Evolutionary conservation across 345 rosid genomes (phyloP).

Genomic region (Geranium brycei): DNA sequence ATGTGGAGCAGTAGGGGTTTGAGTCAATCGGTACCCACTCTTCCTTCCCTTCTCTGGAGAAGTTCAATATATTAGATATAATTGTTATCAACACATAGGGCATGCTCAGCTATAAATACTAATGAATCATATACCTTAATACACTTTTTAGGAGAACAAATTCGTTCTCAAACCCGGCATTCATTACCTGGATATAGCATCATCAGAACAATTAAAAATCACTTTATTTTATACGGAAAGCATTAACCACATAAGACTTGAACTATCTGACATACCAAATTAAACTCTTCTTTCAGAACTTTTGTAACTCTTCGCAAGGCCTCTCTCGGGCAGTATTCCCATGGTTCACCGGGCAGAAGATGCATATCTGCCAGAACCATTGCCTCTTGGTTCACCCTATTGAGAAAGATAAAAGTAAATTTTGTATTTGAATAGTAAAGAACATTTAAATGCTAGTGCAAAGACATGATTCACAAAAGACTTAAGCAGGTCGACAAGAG

Average conservation of each 20-base stretch:
- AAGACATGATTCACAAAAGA: not conserved
- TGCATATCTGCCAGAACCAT: slow-evolving; percentile 95
- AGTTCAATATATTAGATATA: slow-evolving; percentile 4
- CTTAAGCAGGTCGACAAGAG: too few species aligned
- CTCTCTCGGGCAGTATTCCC: slow-evolving; percentile 96
- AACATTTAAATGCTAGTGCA: not conserved
- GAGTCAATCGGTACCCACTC: slow-evolving; percentile 75
- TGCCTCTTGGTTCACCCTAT: slow-evolving; percentile 63
- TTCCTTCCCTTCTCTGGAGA: slow-evolving; percentile 64
- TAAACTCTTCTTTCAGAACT: slow-evolving; percentile 67
- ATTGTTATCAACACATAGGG: slow-evolving; percentile 1
- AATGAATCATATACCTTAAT: slow-evolving; percentile 26
- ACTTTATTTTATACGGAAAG: not conserved
- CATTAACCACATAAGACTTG: not conserved
- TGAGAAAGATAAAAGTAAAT: slow-evolving; percentile 4
- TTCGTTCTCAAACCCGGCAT: slow-evolving; percentile 97
- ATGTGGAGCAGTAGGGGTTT: slow-evolving; percentile 59
- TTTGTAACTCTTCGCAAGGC: slow-evolving; percentile 56
- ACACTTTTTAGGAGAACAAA: slow-evolving; percentile 66
- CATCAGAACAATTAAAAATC: slow-evolving; percentile 7
- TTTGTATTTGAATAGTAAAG: not conserved
- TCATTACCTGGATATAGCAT: slow-evolving; percentile 42
- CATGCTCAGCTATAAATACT: slow-evolving; percentile 2
- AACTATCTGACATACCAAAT: slow-evolving; percentile 43
- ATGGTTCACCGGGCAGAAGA: slow-evolving; percentile 63